Conservation (phyloP, 352 stramenopile species). For the Heterotrichella gracilis region DNA sequence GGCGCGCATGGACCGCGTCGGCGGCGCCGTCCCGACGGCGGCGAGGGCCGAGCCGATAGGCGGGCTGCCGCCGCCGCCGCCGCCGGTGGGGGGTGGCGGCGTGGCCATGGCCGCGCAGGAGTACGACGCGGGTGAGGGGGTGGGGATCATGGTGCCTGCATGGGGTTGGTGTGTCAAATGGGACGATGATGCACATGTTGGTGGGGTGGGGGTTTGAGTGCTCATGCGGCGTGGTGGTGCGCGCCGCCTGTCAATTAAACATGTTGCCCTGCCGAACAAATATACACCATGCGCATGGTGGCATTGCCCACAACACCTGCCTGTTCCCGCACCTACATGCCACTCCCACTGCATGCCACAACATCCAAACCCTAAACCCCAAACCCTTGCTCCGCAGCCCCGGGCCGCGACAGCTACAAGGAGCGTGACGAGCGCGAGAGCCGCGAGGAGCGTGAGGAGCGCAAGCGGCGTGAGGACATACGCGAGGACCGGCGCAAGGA, state of each 20-base stretch:
- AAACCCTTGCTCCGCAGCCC: neutral
- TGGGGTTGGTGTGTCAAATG: neutral
- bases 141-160: constrained; percentile 11
- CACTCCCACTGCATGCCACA: too few species aligned
- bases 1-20: constrained; percentile 53
- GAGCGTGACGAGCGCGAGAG: constrained; percentile 28
- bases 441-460: neutral
- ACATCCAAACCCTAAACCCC: too few species aligned
- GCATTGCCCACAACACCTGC: too few species aligned
- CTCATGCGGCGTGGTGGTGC: too few species aligned
- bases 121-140: constrained; percentile 13
- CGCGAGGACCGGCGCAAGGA: constrained; percentile 54
- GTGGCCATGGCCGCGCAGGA: constrained; percentile 15
- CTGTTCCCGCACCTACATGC: too few species aligned
- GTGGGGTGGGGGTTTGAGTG: too few species aligned
- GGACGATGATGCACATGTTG: neutral
- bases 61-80: neutral
- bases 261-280: too few species aligned
- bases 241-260: too few species aligned
- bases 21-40: constrained; percentile 19
- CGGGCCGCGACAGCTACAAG: neutral
- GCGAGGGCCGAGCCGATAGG: constrained; percentile 13
- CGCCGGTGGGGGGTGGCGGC: neutral
- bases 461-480: constrained; percentile 32
- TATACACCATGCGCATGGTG: too few species aligned